These are phyloP conservation scores for Magnaporthiopsis incrustans DNA, from an alignment of 2,329 filamentous ascomycete genomes.

Conservation along the genomic window DNA sequence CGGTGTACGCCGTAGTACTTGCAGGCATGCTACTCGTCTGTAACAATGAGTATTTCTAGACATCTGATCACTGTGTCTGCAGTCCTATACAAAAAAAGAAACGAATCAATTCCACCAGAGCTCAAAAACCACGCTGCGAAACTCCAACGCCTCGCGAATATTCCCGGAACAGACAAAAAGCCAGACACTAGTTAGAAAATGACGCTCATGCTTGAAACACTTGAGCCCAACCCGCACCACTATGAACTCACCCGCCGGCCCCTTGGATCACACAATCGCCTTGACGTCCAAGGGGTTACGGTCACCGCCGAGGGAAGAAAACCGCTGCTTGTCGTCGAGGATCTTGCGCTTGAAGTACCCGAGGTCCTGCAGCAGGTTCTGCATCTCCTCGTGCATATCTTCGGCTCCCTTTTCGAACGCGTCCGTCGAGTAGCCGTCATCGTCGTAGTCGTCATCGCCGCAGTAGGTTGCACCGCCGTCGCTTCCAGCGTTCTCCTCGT, in stretches of 20 bases:
- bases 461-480: constrained; percentile 21
- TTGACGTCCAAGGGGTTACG: constrained; percentile 38
- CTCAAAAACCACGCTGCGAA: background rate
- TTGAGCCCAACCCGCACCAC: background rate
- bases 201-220: background rate
- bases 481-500: constrained; percentile 11
- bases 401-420: constrained; percentile 44
- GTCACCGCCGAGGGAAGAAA: constrained; percentile 40
- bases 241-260: background rate
- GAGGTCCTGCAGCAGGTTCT: constrained; percentile 73
- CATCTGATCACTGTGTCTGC: background rate
- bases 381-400: constrained; percentile 77
- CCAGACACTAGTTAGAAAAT: background rate
- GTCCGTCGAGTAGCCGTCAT: constrained; percentile 41
- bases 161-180: background rate
- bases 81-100: background rate
- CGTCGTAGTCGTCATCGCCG: constrained; percentile 49
- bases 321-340: constrained; percentile 68
- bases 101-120: background rate
- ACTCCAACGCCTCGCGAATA: background rate
- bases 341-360: constrained; percentile 79
- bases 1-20: background rate
- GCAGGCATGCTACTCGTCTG: background rate
- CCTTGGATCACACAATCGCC: constrained; percentile 25
- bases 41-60: background rate